phyloP scores from a whole-genome alignment of 441 rosid species.

The Erodium texanum region DNA sequence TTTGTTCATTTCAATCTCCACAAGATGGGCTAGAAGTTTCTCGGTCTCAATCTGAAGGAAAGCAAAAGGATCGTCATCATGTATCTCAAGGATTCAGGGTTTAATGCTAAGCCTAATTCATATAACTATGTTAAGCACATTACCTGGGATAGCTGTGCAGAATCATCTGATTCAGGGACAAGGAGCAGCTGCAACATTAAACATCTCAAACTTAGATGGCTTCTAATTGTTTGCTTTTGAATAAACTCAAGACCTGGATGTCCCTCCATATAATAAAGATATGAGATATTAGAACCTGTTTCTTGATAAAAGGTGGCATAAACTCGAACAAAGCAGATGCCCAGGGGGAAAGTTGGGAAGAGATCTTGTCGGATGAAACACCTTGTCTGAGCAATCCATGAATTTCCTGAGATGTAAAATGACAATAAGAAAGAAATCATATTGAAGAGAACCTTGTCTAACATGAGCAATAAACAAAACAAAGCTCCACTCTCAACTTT shows the following conservation, averaged over 20 bases:
- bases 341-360: constrained; percentile 95
- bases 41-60: constrained; percentile 81
- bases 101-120: not conserved
- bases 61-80: constrained; percentile 12
- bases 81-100: constrained; percentile 7
- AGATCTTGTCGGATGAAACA: constrained; percentile 55
- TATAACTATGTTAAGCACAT: constrained; percentile 14
- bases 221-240: not conserved
- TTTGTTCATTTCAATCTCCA: constrained; percentile 89
- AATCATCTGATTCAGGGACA: constrained; percentile 90
- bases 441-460: not conserved
- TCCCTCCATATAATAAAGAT: constrained; percentile 1
- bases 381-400: constrained; percentile 77
- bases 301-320: constrained; percentile 84
- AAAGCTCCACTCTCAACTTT: not conserved
- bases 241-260: not conserved
- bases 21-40: constrained; percentile 94
- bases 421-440: constrained; percentile 5
- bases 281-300: constrained; percentile 51
- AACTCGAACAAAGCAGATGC: constrained; percentile 91
- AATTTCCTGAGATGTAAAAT: constrained; percentile 65
- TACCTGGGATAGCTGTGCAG: constrained; percentile 99
- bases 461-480: not conserved
- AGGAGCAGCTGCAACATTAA: constrained; percentile 69
- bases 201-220: constrained; percentile 22